Base-by-base conservation (phyloP, 1,284 basidiomycete genomes). In the Leccinum insolens region DNA sequence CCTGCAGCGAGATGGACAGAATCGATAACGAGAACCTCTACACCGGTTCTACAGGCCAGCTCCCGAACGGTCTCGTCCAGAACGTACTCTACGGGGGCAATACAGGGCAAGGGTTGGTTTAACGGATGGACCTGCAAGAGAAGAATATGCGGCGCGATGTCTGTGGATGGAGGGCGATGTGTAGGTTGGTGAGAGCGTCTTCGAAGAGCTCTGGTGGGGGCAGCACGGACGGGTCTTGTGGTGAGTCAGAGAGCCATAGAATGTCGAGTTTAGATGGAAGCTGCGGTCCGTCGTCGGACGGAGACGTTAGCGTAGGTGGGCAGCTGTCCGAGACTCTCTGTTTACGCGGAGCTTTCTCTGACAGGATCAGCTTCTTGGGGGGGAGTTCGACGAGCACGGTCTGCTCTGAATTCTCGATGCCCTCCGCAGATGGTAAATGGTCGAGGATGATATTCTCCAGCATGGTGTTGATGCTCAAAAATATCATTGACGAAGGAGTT, bases 11-110 rank as follows among this genome's bases (percentile, higher is more conserved):
- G 82, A 67, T 95, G 93, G 11, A 92, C 87, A 0, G 89, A 84
- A 77, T 96, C 94, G 63, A 96, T 76, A 11, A 94, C 88, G 17
- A 95, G 83, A 6, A 96, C 90, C 71, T 96, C 95, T 17, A 93
- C 87, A 37, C 85, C 86, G 3, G 89, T 88, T 67, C 86, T 84
- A 58, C 85, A 84, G 3, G 93, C 93, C 69, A 95, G 81, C 74
- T 93, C 90, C 60, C 85, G 82, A 17, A 96, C 89, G 1, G 93
- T 93, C 41, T 88, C 86, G 73, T 93, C 89, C 37, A 95, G 84
- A 55, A 95, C 85, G 76, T 91, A 86, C 80, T 95, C 94, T 67
- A 96, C 91, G 3, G 94, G 95, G 71, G 31, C 91, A 93, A 74
- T 93, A 94, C 7, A 96, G 79, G 0, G 89, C 92, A 39, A 96